A percentile compares a stretch with the other conserved stretches of the same genome.
Evolutionary conservation across 768 basidiomycete genomes (phyloP).

Genomic region (Boletus edulis): DNA sequence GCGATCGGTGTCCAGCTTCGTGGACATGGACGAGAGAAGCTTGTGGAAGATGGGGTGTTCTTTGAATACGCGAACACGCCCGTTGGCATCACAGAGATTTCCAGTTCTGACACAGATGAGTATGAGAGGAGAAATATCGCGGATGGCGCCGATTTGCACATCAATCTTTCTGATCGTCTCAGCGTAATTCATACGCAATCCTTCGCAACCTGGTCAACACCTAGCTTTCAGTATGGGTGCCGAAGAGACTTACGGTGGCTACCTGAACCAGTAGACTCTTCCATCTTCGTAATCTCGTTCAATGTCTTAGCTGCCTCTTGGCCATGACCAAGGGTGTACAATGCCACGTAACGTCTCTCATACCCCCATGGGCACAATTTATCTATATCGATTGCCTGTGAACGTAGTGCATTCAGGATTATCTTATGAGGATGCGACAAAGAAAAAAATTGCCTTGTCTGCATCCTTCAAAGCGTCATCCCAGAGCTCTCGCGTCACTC

Average conservation of each 20-base stretch:
- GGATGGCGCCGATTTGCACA: background rate
- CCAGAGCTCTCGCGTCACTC: background rate
- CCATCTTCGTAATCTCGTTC: background rate
- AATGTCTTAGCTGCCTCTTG: background rate
- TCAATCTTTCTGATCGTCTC: background rate
- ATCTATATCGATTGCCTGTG: background rate
- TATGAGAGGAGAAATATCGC: background rate
- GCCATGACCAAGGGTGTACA: background rate
- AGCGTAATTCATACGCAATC: background rate
- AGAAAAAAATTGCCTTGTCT: background rate
- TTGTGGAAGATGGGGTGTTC: background rate
- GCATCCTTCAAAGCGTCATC: background rate
- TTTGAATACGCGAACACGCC: background rate
- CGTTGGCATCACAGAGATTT: background rate
- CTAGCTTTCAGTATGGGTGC: background rate
- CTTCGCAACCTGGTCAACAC: background rate
- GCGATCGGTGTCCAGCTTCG: background rate
- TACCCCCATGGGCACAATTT: background rate
- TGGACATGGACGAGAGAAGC: background rate
- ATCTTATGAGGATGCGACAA: background rate
- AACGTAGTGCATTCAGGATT: background rate
- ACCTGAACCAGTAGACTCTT: background rate
- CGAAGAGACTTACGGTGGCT: background rate
- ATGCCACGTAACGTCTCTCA: background rate
- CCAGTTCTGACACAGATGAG: conserved; percentile 3